Evolutionary conservation across 1,284 basidiomycete species (phyloP).

Genomic region (Amylostereum areolatum): DNA sequence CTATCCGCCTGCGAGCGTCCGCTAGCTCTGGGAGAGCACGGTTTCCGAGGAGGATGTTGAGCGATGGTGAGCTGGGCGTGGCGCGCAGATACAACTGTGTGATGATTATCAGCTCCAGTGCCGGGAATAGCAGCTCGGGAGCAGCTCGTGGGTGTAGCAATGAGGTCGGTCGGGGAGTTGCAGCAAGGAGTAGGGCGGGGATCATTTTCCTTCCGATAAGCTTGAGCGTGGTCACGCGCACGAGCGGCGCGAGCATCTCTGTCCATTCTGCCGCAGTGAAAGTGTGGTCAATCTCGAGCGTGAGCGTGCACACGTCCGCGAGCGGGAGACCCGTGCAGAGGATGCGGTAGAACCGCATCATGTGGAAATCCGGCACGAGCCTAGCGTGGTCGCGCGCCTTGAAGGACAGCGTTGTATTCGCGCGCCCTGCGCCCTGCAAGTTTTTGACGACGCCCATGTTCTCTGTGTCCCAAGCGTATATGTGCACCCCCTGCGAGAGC

Average conservation of each 20-base stretch:
- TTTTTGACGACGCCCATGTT: background rate
- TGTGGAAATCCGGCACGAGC: background rate
- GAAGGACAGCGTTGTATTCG: background rate
- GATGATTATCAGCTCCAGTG: background rate
- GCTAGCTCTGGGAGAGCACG: background rate
- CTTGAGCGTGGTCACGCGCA: background rate
- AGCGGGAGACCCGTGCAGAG: background rate
- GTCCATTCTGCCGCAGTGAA: background rate
- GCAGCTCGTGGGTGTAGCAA: no score
- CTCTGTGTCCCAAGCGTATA: background rate
- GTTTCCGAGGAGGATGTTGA: background rate
- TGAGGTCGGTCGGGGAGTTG: no score
- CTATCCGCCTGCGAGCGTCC: background rate
- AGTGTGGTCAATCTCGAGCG: background rate
- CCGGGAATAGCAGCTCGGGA: background rate
- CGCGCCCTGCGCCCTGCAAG: background rate
- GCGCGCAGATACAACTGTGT: background rate
- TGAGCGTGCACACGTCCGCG: background rate
- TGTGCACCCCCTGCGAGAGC: background rate
- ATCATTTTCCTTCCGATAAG: background rate
- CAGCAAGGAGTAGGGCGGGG: no score
- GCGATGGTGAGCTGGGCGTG: background rate
- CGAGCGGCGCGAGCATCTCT: background rate
- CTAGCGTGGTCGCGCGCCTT: background rate
- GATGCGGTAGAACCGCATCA: background rate